These are phyloP conservation scores for Moelleriella libera DNA, from an alignment of 2,329 filamentous ascomycete genomes.

Conservation along the genomic window DNA sequence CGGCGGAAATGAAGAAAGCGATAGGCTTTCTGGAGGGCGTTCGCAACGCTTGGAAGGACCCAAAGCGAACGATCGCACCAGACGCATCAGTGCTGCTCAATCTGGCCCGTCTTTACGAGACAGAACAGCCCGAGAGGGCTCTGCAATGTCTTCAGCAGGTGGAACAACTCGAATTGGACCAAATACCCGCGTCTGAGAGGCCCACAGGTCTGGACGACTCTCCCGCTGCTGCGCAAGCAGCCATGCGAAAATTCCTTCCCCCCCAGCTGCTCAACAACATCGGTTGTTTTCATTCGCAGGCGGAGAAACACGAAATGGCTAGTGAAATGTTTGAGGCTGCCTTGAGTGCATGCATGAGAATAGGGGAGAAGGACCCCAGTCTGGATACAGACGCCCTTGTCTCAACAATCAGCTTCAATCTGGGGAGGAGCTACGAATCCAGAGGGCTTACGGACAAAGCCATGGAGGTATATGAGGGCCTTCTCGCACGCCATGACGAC, in stretches of 20 bases:
- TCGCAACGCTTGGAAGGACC: constrained; percentile 79
- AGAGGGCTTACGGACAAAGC: constrained; percentile 71
- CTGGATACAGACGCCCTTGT: constrained; percentile 83
- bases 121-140: constrained; percentile 74
- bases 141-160: constrained; percentile 85
- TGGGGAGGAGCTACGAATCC: constrained; percentile 85
- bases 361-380: constrained; percentile 58
- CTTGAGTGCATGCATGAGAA: constrained; percentile 71
- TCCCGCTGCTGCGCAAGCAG: constrained; percentile 39
- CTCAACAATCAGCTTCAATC: constrained; percentile 93
- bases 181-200: constrained; percentile 56
- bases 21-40: constrained; percentile 74
- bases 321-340: constrained; percentile 88
- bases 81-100: constrained; percentile 86
- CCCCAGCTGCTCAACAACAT: constrained; percentile 95
- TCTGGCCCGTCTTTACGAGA: constrained; percentile 81
- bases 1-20: constrained; percentile 72
- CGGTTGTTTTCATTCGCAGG: constrained; percentile 86
- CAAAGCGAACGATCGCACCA: constrained; percentile 67
- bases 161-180: constrained; percentile 75
- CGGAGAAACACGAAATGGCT: constrained; percentile 66
- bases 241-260: constrained; percentile 64
- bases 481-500: constrained; percentile 73
- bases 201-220: constrained; percentile 40
- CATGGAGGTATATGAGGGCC: constrained; percentile 72